phyloP scores from a whole-genome alignment of 176 grass and related monocot genomes.

The Poa annua region DNA sequence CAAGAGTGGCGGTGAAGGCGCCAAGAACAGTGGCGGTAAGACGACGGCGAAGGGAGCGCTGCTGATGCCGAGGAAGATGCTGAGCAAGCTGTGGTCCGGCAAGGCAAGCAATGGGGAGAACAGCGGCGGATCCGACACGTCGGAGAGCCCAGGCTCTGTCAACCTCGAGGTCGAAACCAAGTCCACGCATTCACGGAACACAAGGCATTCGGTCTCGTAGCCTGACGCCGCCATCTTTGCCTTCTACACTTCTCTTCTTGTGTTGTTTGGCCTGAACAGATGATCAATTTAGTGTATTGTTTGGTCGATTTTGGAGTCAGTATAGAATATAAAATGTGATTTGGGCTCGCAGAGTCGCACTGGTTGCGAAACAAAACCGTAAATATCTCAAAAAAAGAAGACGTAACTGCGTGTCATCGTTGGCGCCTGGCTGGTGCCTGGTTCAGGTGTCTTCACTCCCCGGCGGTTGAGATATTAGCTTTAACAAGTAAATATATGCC shows the following conservation, averaged over 20 bases:
- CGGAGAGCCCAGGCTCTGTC: slow-evolving; percentile 81
- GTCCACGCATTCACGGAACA: slow-evolving; percentile 72
- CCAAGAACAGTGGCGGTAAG: slow-evolving; percentile 43
- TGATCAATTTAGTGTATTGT: slow-evolving; percentile 14
- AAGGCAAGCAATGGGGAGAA: slow-evolving; percentile 61
- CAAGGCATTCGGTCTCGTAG: slow-evolving; percentile 77
- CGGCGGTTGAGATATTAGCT: too few species aligned
- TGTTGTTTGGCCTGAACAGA: neutral
- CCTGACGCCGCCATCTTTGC: neutral
- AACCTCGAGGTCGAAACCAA: slow-evolving; percentile 72
- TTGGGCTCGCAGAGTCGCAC: neutral
- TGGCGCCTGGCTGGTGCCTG: too few species aligned
- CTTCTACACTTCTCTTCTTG: neutral
- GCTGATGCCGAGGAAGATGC: slow-evolving; percentile 75
- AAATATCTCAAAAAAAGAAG: too few species aligned
- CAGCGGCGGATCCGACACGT: slow-evolving; percentile 84
- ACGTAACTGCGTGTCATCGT: neutral
- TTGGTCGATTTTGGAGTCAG: neutral
- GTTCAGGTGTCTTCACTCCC: too few species aligned
- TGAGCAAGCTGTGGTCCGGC: slow-evolving; percentile 86
- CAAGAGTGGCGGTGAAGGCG: slow-evolving; percentile 49
- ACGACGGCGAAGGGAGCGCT: slow-evolving; percentile 44
- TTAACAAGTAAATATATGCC: too few species aligned
- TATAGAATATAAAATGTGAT: neutral
- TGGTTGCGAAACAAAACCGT: neutral